Conservation (phyloP, 306 rosid species). For the Begonia fuchsioides region DNA sequence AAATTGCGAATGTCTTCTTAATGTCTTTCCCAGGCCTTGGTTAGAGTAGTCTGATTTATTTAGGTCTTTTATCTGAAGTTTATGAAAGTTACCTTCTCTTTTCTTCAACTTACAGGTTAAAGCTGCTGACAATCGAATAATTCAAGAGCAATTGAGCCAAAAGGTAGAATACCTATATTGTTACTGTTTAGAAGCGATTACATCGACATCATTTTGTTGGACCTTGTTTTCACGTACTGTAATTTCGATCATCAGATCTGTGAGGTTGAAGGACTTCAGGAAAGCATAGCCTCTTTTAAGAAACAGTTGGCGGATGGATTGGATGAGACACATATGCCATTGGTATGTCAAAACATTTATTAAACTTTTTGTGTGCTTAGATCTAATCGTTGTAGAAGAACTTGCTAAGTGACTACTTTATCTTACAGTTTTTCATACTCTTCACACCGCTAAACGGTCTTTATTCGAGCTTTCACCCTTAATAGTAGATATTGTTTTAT, state of each 20-base stretch:
- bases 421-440: too few species aligned
- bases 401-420: too few species aligned
- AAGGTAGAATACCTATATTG: conserved; percentile 36
- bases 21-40: too few species aligned
- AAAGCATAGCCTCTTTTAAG: conserved; percentile 50
- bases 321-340: conserved; percentile 32
- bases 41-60: too few species aligned
- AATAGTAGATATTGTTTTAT: too few species aligned
- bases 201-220: too few species aligned
- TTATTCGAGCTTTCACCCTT: too few species aligned
- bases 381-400: too few species aligned
- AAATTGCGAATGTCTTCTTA: too few species aligned
- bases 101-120: conserved; percentile 44
- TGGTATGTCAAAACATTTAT: conserved; percentile 17
- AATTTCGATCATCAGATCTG: conserved; percentile 31
- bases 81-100: neutral
- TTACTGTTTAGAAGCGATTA: too few species aligned
- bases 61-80: too few species aligned
- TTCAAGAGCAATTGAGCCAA: conserved; percentile 85
- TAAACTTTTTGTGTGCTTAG: neutral
- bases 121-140: conserved; percentile 82
- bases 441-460: too few species aligned
- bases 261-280: conserved; percentile 71
- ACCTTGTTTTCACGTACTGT: conserved; percentile 11
- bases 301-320: conserved; percentile 70